Evolutionary conservation across 495 filamentous ascomycete genomes (phyloP), one percentile per base, ranked within the genome.

Genomic region (Xylaria nigripes): DNA sequence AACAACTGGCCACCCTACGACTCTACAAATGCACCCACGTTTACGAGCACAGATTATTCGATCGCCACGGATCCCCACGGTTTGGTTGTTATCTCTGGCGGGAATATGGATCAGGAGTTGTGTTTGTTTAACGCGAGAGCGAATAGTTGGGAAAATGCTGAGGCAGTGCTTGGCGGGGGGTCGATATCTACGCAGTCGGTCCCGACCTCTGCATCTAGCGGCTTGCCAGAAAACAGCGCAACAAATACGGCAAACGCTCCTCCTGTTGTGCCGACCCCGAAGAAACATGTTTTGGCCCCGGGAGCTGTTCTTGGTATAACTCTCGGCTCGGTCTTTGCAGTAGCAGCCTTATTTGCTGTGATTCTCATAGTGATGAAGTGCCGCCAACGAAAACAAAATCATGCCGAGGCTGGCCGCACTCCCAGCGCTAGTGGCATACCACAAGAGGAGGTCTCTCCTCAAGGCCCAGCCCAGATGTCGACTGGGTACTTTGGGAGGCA

Each of bases 111-210:
- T 2, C 74, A 84, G 52, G 70, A 82, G 1, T 52, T 98, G 19
- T 81, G 77, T 55, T 85, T 98, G 57, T 98, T 96, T 70, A 79
- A 96, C 63, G 80, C 85, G 47, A 81, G 78, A 22, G 69, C 78
- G 47, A 95, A 97, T 63, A 69, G 75, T 57, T 98, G 93, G 93
- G 67, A 84, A 19, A 87, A 96, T 69, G 76, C 89, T 0, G 84
- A 80, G 2, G 68, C 77, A 21, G 67, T 86, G 25, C 84, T 97
- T 52, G 76, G 70, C 7, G 63, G 76, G 41, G 53, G 74, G 29
- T 68, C 24, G 56, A 58, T 64, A 44, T 58, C 55, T 40, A 55
- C 57, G 12, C 53, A 70, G 13, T 69, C 67, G 23, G 68, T 69
- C 15, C 56, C 71, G 13, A 60, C 76, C 2, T 69, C 71, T 18